Evolutionary conservation across 2,329 filamentous ascomycete species (phyloP).

Genomic region (Apiospora pterosperma): DNA sequence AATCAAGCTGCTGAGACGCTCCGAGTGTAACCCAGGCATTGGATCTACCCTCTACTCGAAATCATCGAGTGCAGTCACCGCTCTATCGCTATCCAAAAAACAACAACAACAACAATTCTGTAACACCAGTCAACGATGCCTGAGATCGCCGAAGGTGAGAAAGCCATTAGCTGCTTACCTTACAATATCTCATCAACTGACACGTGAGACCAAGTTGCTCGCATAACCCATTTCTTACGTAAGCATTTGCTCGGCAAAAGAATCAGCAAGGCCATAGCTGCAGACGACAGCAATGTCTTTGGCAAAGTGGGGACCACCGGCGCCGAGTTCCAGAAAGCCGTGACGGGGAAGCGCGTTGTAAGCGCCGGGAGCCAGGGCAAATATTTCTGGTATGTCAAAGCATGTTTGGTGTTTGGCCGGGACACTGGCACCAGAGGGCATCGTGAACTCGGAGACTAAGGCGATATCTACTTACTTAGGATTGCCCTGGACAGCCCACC

Average conservation of each 20-base stretch:
- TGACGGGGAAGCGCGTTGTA: constrained; percentile 69
- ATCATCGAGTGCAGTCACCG: not conserved
- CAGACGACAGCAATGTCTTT: constrained; percentile 82
- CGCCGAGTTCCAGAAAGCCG: constrained; percentile 66
- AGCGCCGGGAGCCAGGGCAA: constrained; percentile 85
- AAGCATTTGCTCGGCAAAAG: constrained; percentile 81
- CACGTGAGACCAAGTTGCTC: constrained; percentile 57
- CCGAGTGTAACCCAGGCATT: not conserved
- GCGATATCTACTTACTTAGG: constrained; percentile 21
- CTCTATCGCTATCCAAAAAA: too few relatives aligned
- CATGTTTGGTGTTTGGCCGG: not conserved
- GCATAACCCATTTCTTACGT: constrained; percentile 80
- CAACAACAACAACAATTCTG: not conserved
- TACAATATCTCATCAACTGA: not conserved
- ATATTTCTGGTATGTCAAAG: constrained; percentile 70
- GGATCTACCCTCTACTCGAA: not conserved
- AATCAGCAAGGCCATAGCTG: constrained; percentile 65
- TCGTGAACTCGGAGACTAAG: not conserved
- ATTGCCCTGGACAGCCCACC: constrained; percentile 70
- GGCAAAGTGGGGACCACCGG: constrained; percentile 85
- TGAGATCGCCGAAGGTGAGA: constrained; percentile 26
- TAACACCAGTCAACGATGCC: constrained; percentile 17
- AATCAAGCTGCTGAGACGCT: not conserved
- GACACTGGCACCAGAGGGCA: not conserved
- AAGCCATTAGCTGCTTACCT: not conserved